Conservation (phyloP, 2,329 filamentous ascomycete species). For the Trichoderma pleuroti region DNA sequence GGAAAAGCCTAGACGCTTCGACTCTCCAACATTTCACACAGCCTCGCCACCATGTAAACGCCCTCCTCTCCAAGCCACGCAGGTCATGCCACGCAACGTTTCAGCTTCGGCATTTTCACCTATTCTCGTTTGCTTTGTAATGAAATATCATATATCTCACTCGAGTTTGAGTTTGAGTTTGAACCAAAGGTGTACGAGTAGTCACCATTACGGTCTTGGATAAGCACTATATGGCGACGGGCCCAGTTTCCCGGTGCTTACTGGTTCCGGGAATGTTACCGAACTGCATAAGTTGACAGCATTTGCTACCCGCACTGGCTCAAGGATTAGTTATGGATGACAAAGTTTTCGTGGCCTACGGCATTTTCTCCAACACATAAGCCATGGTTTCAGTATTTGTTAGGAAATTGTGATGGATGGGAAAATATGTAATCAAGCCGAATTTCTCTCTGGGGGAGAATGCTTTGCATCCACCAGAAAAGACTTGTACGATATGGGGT, state of each 20-base stretch:
- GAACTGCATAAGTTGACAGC: neutral
- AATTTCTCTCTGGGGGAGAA: too few relatives aligned
- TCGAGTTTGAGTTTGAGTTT: neutral
- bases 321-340: too few relatives aligned
- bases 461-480: too few relatives aligned
- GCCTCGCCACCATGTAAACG: neutral
- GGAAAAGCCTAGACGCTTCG: neutral
- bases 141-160: neutral
- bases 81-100: neutral
- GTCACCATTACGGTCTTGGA: neutral
- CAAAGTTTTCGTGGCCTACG: too few relatives aligned
- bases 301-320: neutral
- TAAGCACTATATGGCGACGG: neutral
- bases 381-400: too few relatives aligned
- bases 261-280: neutral
- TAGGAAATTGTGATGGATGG: too few relatives aligned
- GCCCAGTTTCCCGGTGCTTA: neutral
- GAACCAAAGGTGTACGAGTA: neutral
- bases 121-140: neutral
- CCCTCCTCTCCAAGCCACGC: neutral
- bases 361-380: too few relatives aligned
- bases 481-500: too few relatives aligned
- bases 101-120: neutral
- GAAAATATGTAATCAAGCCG: too few relatives aligned
- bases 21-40: neutral